Percentiles rank a stretch among this genome's conserved stretches.
These are phyloP conservation scores for Fomitopsis pinicola DNA, from an alignment of 1,284 basidiomycete species.

Conservation along the genomic window DNA sequence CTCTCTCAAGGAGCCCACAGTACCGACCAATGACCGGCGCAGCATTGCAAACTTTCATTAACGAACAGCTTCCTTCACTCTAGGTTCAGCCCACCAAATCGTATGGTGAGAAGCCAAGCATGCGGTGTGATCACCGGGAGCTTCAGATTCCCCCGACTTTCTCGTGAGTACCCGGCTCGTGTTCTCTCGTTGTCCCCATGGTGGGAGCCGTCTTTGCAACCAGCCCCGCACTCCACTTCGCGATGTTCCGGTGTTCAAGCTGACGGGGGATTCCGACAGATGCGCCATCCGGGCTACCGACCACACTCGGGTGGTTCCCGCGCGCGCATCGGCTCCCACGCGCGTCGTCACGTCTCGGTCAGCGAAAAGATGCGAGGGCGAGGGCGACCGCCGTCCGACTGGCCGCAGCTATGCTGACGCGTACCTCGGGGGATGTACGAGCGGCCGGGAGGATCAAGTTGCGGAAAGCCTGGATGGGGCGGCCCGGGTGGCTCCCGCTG, in stretches of 20 bases:
- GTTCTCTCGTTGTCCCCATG: neutral
- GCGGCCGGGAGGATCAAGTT: neutral
- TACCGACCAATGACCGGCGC: neutral
- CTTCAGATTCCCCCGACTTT: neutral
- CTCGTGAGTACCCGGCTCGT: neutral
- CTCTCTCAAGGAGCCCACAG: neutral
- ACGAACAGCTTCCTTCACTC: neutral
- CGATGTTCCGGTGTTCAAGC: neutral
- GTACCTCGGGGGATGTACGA: neutral
- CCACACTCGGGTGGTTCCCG: neutral
- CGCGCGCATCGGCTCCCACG: neutral
- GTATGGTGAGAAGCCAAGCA: neutral
- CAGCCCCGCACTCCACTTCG: neutral
- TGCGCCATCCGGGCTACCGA: neutral
- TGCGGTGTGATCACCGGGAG: neutral
- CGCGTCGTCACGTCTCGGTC: neutral
- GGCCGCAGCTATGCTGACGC: neutral
- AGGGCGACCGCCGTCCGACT: neutral
- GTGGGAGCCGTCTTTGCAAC: neutral
- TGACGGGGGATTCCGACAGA: neutral
- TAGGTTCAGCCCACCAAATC: neutral
- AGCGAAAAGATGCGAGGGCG: neutral
- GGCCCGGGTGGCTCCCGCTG: neutral
- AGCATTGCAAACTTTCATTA: neutral
- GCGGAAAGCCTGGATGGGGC: neutral